A percentile compares a stretch with the other conserved stretches of the same genome.
Conservation (phyloP, 768 basidiomycete genomes). For the Xerocomellus chrysenteron region DNA sequence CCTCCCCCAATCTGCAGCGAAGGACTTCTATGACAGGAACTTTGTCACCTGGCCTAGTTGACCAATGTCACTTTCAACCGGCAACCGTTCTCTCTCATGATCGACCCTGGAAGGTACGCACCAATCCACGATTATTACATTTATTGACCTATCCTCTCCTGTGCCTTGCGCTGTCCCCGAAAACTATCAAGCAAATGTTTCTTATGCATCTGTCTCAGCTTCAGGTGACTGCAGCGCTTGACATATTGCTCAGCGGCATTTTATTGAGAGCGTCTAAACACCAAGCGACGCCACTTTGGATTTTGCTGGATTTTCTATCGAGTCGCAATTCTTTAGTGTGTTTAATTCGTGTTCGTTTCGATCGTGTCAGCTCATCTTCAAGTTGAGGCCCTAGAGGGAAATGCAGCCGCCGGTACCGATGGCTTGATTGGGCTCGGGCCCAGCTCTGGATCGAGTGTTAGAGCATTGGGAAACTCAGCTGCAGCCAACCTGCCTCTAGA, state of each 20-base stretch:
- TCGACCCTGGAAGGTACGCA: conserved; percentile 48
- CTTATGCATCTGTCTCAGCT: conserved; percentile 55
- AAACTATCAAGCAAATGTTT: conserved; percentile 39
- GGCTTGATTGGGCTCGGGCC: conserved; percentile 63
- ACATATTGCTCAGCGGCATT: not conserved
- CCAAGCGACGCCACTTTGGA: conserved; percentile 30
- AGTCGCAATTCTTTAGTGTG: conserved; percentile 37
- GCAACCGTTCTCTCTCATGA: conserved; percentile 31
- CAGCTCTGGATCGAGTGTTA: conserved; percentile 52
- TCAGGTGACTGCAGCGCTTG: conserved; percentile 36
- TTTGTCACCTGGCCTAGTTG: conserved; percentile 31
- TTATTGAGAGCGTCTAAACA: not conserved
- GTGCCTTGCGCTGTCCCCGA: conserved; percentile 42
- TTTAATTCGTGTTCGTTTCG: not conserved
- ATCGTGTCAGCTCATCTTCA: conserved; percentile 4
- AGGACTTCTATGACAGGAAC: conserved; percentile 31
- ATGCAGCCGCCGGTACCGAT: conserved; percentile 12
- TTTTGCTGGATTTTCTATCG: conserved; percentile 45
- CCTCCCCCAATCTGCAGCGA: conserved; percentile 13
- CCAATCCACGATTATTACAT: not conserved
- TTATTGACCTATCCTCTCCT: conserved; percentile 24
- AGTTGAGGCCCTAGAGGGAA: conserved; percentile 20
- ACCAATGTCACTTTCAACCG: conserved; percentile 43
- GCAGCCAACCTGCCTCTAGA: conserved; percentile 57
- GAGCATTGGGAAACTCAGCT: conserved; percentile 31